Evolutionary conservation across 768 basidiomycete genomes (phyloP), one percentile per base, ranked within the genome.

Genomic region (Rhodocollybia butyracea): DNA sequence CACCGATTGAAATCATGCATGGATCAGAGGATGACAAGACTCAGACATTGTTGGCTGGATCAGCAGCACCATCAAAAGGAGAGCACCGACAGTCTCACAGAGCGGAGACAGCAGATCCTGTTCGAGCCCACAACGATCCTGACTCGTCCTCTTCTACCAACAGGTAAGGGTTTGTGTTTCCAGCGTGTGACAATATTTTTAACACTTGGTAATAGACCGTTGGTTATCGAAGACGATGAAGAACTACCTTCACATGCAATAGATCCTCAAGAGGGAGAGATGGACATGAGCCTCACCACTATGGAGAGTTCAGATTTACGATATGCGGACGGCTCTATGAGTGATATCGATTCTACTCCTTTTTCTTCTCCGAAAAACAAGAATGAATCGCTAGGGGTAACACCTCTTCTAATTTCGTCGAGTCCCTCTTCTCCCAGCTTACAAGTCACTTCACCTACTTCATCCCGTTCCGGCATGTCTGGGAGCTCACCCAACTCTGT

Each of bases 151-250:
- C n/a, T n/a, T 34, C 0, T 36, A 19, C 38, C 34, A 21, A 50
- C 48, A 4, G 48, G 48, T 38, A 19, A 34, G 48, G 34, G 15
- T 22, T 21, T 10, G 22, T 50, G 12, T 27, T 50, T 50, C 3
- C 48, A 26, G 2, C 36, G 12, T 24, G 12, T 38, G 15, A 17
- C 13, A 22, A 8, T 34, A 36, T 50, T 22, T 26, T 3, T 34
- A 24, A 4, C 13, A 17, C 27, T 12, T 13, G 19, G 10, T 22
- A 7, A 15, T 12, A 50, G 48, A n/a, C 48, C 34, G 19, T 75
- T 81, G 50, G 75, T 79, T 1, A 68, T 79, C 6, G 77, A 78
- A 21, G 79, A 81, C 46, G 75, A 77, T 12, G 77, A 80, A 46
- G 60, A 64, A 34, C 53, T 57, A 36, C 60, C 58, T 21, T 46